Conservation (phyloP, 2,329 filamentous ascomycete species). For the Lachnellula willkommii region DNA sequence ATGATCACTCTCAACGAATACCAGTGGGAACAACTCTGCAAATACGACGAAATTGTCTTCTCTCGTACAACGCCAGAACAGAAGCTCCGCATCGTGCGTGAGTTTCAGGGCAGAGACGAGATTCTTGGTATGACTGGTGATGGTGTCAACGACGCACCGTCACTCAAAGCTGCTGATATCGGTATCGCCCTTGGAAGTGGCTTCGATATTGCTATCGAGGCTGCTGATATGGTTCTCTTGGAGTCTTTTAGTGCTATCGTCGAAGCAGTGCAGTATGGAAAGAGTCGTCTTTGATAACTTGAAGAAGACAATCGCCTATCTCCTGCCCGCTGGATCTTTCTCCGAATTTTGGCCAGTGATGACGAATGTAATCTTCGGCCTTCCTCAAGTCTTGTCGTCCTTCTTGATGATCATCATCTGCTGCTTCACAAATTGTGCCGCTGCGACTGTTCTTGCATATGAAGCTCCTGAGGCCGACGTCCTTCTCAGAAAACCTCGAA, state of each 20-base stretch:
- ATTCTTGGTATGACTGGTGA: slow-evolving; percentile 39
- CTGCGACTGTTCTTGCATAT: slow-evolving; percentile 68
- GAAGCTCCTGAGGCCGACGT: slow-evolving; percentile 74
- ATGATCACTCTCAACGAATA: slow-evolving; percentile 58
- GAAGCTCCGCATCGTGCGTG: slow-evolving; percentile 73
- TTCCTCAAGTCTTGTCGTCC: slow-evolving; percentile 54
- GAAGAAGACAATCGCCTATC: slow-evolving; percentile 51
- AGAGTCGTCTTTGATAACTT: slow-evolving; percentile 51
- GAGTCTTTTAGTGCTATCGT: slow-evolving; percentile 51
- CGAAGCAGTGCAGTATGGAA: slow-evolving; percentile 46
- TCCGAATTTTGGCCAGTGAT: slow-evolving; percentile 59
- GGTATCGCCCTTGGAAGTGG: slow-evolving; percentile 58
- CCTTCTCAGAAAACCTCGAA: slow-evolving; percentile 61
- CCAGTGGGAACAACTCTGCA: slow-evolving; percentile 62
- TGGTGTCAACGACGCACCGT: slow-evolving; percentile 49
- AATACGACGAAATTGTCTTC: slow-evolving; percentile 70
- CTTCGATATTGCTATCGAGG: slow-evolving; percentile 60
- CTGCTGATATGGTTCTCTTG: slow-evolving; percentile 49
- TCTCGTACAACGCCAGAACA: slow-evolving; percentile 72
- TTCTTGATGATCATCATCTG: slow-evolving; percentile 48
- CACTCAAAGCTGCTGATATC: slow-evolving; percentile 46
- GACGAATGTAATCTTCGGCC: slow-evolving; percentile 56
- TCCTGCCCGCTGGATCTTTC: slow-evolving; percentile 53
- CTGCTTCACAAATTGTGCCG: slow-evolving; percentile 72
- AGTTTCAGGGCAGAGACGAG: slow-evolving; percentile 58